These are phyloP conservation scores for Pseudogymnoascus sp. DNA, from an alignment of 2,329 filamentous ascomycete genomes.

Conservation along the genomic window DNA sequence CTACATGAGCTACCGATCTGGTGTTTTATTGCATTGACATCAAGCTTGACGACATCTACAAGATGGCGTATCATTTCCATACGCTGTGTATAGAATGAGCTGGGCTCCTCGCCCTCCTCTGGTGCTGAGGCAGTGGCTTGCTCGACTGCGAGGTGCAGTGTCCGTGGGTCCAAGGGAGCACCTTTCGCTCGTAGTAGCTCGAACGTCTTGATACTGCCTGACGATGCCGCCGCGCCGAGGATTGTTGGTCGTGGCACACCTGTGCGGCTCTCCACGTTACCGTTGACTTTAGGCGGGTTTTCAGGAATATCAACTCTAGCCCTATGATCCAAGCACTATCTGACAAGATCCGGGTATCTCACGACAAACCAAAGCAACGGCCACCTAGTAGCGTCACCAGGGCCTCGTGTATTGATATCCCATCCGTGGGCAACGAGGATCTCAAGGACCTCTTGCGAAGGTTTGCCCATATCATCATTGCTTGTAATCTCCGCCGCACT, in stretches of 20 bases:
- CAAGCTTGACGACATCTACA: conserved; percentile 9
- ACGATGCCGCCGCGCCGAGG: background rate
- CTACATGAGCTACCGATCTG: background rate
- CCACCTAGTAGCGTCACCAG: too few relatives aligned
- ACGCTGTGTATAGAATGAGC: background rate
- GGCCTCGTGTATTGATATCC: conserved; percentile 8
- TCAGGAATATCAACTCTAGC: background rate
- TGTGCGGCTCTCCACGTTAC: background rate
- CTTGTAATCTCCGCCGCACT: background rate
- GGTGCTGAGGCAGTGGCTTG: background rate
- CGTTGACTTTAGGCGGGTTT: background rate
- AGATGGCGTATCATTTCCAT: conserved; percentile 11
- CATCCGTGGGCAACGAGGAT: conserved; percentile 12
- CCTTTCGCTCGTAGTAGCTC: conserved; percentile 11
- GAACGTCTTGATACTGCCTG: conserved; percentile 7
- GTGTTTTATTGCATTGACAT: conserved; percentile 8
- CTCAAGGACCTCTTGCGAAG: conserved; percentile 10
- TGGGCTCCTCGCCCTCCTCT: background rate
- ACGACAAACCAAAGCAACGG: conserved; percentile 8
- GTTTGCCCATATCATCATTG: background rate
- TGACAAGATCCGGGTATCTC: conserved; percentile 5
- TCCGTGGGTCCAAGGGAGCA: conserved; percentile 9
- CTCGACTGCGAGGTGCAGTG: conserved; percentile 8
- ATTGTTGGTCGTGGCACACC: background rate
- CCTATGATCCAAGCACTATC: conserved; percentile 9